These are phyloP conservation scores for Dissophora ornata DNA, from an alignment of 192 early-diverging fungal genomes.

Conservation along the genomic window DNA sequence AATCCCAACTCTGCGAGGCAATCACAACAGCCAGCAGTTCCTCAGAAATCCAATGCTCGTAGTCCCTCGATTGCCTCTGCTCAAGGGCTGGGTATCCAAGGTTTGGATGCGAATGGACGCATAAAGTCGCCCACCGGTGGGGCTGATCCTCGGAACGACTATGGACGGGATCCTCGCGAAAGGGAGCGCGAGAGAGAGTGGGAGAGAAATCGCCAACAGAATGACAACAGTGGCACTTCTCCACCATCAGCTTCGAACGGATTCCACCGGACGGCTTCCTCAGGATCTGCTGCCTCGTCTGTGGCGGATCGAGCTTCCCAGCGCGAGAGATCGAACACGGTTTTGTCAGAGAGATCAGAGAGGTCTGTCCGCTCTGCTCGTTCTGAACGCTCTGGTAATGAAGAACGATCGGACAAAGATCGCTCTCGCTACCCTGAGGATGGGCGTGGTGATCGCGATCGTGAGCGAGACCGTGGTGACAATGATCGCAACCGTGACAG, in stretches of 20 bases:
- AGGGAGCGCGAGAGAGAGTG: conserved; percentile 21
- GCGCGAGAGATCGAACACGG: conserved; percentile 49
- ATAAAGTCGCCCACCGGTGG: conserved; percentile 33
- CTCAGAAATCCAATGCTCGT: conserved; percentile 51
- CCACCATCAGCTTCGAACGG: conserved; percentile 33
- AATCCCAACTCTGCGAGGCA: conserved; percentile 27
- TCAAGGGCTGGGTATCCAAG: conserved; percentile 47
- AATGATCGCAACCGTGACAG: neutral
- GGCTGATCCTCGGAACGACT: conserved; percentile 16
- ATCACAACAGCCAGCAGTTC: conserved; percentile 45
- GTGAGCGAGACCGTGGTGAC: conserved; percentile 21
- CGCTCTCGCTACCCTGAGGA: conserved; percentile 35
- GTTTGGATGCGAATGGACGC: conserved; percentile 36
- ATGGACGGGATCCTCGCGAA: neutral
- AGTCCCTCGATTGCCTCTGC: conserved; percentile 47
- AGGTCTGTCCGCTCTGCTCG: conserved; percentile 38
- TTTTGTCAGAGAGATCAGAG: conserved; percentile 43
- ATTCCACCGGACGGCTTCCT: conserved; percentile 41
- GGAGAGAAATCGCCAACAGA: conserved; percentile 16
- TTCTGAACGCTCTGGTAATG: conserved; percentile 14
- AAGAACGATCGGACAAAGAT: conserved; percentile 33
- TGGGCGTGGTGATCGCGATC: conserved; percentile 15
- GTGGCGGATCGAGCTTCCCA: conserved; percentile 28
- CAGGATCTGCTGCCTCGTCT: conserved; percentile 39
- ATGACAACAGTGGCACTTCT: conserved; percentile 17